A percentile compares a stretch with the other conserved stretches of the same genome.
phyloP scores from a whole-genome alignment of 768 basidiomycete species.

The Brasilioporus rufonigricans region DNA sequence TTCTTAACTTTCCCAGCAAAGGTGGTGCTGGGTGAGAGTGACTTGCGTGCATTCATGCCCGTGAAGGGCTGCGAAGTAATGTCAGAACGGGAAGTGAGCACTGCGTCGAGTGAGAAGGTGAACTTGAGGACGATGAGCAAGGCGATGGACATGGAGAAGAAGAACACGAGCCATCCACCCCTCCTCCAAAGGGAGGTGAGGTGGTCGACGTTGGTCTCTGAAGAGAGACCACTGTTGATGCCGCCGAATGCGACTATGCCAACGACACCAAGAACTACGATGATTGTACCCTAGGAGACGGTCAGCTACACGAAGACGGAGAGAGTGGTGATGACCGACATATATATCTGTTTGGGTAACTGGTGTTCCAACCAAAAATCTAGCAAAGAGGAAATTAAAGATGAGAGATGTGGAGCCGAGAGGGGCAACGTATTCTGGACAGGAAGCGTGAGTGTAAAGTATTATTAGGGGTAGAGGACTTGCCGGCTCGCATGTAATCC shows the following conservation, averaged over 20 bases:
- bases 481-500: constrained; percentile 84
- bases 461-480: constrained; percentile 13
- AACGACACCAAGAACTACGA: constrained; percentile 80
- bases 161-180: constrained; percentile 87
- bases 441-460: constrained; percentile 11
- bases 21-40: constrained; percentile 18
- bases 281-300: constrained; percentile 63
- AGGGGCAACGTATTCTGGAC: constrained; percentile 89
- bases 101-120: constrained; percentile 67
- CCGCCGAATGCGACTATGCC: constrained; percentile 88
- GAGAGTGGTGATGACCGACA: constrained; percentile 40
- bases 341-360: constrained; percentile 83
- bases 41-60: constrained; percentile 35
- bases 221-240: constrained; percentile 75
- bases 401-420: constrained; percentile 91
- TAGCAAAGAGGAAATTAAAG: constrained; percentile 95
- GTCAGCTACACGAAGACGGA: not conserved
- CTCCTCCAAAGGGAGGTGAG: constrained; percentile 85
- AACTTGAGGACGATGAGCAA: constrained; percentile 66
- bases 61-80: constrained; percentile 57
- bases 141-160: constrained; percentile 73
- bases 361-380: constrained; percentile 82
- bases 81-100: constrained; percentile 70
- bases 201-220: constrained; percentile 69
- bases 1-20: constrained; percentile 35